A percentile compares a stretch with the other conserved stretches of the same genome.
Conservation (phyloP, 495 filamentous ascomycete species). For the Annulohypoxylon nitens region DNA sequence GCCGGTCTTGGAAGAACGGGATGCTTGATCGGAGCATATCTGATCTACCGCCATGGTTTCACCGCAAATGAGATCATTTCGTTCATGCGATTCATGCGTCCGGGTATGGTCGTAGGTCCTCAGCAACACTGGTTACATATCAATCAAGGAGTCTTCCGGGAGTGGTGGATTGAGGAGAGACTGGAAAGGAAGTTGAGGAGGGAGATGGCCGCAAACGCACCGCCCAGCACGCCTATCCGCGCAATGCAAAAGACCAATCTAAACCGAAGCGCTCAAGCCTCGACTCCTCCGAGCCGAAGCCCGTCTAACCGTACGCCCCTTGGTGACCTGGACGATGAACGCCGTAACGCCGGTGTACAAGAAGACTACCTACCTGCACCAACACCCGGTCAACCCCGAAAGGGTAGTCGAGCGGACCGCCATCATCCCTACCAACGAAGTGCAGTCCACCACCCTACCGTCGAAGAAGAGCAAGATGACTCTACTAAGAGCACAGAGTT, state of each 20-base stretch:
- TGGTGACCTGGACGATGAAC: slow-evolving; percentile 89
- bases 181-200: slow-evolving; percentile 70
- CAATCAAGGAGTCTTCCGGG: slow-evolving; percentile 94
- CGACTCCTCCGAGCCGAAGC: slow-evolving; percentile 85
- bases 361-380: slow-evolving; percentile 93
- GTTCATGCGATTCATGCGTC: slow-evolving; percentile 99
- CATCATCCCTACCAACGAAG: slow-evolving; percentile 67
- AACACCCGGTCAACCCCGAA: slow-evolving; percentile 95
- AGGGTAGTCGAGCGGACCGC: slow-evolving; percentile 72
- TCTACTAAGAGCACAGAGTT: slow-evolving; percentile 56
- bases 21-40: slow-evolving; percentile 95
- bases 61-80: slow-evolving; percentile 98
- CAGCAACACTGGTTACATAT: slow-evolving; percentile 99
- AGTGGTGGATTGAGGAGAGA: slow-evolving; percentile 97
- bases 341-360: slow-evolving; percentile 68
- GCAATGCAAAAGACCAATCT: slow-evolving; percentile 70
- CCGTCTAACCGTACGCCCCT: slow-evolving; percentile 83
- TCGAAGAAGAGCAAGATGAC: slow-evolving; percentile 59
- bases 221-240: slow-evolving; percentile 80
- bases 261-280: slow-evolving; percentile 69
- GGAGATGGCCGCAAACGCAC: slow-evolving; percentile 66
- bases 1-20: slow-evolving; percentile 96
- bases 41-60: slow-evolving; percentile 98
- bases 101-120: slow-evolving; percentile 99
- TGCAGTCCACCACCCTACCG: slow-evolving; percentile 53